A percentile compares a stretch with the other conserved stretches of the same genome.
phyloP scores from a whole-genome alignment of 768 basidiomycete genomes.

The Trichaptum fuscoviolaceum region DNA sequence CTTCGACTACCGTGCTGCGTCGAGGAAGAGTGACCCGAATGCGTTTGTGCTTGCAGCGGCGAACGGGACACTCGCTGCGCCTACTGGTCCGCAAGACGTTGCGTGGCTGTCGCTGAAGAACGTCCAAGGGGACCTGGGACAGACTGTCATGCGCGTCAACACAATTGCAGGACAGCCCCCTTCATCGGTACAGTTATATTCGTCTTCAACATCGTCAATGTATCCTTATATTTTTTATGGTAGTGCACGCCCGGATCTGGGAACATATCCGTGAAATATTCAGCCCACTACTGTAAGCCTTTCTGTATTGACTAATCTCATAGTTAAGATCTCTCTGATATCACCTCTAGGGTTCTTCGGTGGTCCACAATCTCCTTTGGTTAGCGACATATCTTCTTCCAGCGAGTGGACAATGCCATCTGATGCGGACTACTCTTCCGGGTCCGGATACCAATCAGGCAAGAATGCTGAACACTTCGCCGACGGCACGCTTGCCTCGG shows the following conservation, averaged over 20 bases:
- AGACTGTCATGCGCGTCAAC: conserved; percentile 23
- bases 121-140: conserved; percentile 21
- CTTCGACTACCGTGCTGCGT: conserved; percentile 27
- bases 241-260: conserved; percentile 31
- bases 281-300: conserved; percentile 41
- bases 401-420: not conserved
- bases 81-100: conserved; percentile 25
- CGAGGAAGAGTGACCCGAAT: conserved; percentile 14
- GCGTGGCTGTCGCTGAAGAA: conserved; percentile 30
- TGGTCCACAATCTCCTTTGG: not conserved
- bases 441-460: not conserved
- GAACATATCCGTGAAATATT: conserved; percentile 44
- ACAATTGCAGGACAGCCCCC: conserved; percentile 30
- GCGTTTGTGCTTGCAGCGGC: conserved; percentile 23
- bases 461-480: not conserved
- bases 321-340: not conserved
- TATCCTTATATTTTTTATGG: not conserved
- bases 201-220: too few species aligned
- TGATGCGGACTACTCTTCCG: not conserved
- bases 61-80: conserved; percentile 22
- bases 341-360: not conserved
- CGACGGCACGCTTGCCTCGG: not conserved
- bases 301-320: not conserved
- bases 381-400: not conserved
- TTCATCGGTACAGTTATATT: conserved; percentile 16